phyloP scores from a whole-genome alignment of 768 basidiomycete genomes.

The Collybia nuda region DNA sequence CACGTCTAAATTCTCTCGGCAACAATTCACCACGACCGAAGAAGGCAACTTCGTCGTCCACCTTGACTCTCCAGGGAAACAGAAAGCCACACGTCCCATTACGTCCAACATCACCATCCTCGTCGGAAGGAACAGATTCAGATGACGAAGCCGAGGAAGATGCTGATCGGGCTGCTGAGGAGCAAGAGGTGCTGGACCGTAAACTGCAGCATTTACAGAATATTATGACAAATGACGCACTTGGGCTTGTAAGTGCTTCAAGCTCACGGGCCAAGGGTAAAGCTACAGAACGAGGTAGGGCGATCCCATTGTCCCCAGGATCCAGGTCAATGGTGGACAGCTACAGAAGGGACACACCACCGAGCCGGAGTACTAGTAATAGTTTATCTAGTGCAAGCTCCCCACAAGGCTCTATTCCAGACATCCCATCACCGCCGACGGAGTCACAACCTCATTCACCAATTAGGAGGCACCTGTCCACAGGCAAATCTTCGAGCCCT shows the following conservation, averaged over 20 bases:
- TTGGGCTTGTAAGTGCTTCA: conserved; percentile 62
- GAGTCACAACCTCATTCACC: conserved; percentile 57
- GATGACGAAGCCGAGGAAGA: conserved; percentile 69
- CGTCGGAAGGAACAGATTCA: conserved; percentile 53
- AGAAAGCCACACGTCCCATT: conserved; percentile 36
- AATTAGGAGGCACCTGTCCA: conserved; percentile 48
- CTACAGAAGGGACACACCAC: conserved; percentile 37
- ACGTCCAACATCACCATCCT: conserved; percentile 49
- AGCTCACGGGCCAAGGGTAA: conserved; percentile 38
- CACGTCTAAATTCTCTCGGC: conserved; percentile 68
- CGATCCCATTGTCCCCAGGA: conserved; percentile 29
- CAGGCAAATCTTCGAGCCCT: conserved; percentile 61
- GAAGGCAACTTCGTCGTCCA: conserved; percentile 69
- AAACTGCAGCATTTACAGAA: conserved; percentile 69
- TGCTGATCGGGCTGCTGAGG: conserved; percentile 62
- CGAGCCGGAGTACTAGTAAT: conserved; percentile 59
- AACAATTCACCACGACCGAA: conserved; percentile 50
- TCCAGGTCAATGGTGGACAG: conserved; percentile 29
- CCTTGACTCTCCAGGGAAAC: conserved; percentile 62
- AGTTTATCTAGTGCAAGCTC: conserved; percentile 76
- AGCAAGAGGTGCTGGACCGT: conserved; percentile 63
- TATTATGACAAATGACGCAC: conserved; percentile 71
- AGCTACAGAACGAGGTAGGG: conserved; percentile 45
- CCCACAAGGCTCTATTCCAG: conserved; percentile 76
- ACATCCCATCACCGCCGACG: conserved; percentile 72